Evolutionary conservation across 2,329 filamentous ascomycete genomes (phyloP), one percentile per base, ranked within the genome.

Genomic region (Akanthomyces dipterigenus): DNA sequence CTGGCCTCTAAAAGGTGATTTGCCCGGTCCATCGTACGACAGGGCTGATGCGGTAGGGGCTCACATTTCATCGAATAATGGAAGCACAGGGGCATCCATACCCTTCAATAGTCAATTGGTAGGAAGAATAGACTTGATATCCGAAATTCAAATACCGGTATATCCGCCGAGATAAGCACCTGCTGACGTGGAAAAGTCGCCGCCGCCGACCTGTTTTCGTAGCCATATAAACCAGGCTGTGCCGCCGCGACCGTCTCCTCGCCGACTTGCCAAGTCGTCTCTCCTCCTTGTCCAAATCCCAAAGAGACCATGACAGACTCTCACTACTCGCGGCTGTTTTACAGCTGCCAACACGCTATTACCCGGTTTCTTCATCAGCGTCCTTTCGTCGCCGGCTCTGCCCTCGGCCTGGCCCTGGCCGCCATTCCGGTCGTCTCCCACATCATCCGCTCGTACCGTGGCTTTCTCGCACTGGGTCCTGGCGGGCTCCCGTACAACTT

Each of bases 401-500:
- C 26, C 8, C 36, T 60, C 6, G 48, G 56, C 24, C n/a, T 60
- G 16, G 45, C 45, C 36, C 46, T 60, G 38, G 56, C 56, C 18
- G 38, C 26, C 56, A 40, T 60, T 18, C 49, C 58, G 7, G 43
- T 54, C 40, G 28, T 70, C 46, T 63, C 67, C 6, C 68, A 71
- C 57, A 65, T 68, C 22, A 53, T 66, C 49, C 60, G 64, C 42
- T 71, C 69, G 67, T 80, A 80, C 69, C 69, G 64, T 4, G 70
- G 68, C 53, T 80, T 70, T 67, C 70, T 77, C 18, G 72, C 74
- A 1, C 72, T 80, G 36, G 78, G 78, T 16, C 72, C 70, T 3
- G 77, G 78, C 61, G 78, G 78, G 18, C 61, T 78, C 0, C 77
- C 78, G 0, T 70, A 77, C 65, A 77, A 78, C 60, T 31, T 73